These are phyloP conservation scores for Lentithecium fluviatile DNA, from an alignment of 495 filamentous ascomycete genomes.

Conservation along the genomic window DNA sequence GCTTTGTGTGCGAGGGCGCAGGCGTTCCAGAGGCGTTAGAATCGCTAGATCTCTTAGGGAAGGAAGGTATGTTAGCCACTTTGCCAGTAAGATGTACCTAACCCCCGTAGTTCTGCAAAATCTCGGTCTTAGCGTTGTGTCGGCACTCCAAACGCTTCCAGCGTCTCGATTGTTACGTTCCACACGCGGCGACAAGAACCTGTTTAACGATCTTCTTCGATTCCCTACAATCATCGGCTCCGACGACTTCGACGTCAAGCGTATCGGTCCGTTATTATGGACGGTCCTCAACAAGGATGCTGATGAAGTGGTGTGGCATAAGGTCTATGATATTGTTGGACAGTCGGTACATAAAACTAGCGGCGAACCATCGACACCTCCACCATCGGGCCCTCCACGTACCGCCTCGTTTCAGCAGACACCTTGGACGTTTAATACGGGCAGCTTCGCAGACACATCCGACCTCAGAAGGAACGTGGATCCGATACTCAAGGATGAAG, in stretches of 20 bases:
- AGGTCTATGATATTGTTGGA: too few species aligned
- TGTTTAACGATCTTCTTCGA: too few species aligned
- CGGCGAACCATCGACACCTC: conserved; percentile 10
- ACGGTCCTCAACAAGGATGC: too few species aligned
- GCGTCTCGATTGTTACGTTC: too few species aligned
- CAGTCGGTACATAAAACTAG: too few species aligned
- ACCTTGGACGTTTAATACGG: conserved; percentile 24
- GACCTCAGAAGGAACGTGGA: conserved; percentile 27
- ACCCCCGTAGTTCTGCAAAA: conserved; percentile 8
- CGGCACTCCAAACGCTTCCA: too few species aligned
- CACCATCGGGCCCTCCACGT: conserved; percentile 15
- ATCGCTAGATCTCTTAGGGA: conserved; percentile 17
- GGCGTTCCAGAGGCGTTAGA: conserved; percentile 1
- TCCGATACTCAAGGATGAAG: conserved; percentile 29
- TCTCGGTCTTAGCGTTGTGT: too few species aligned
- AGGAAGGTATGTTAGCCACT: conserved; percentile 18
- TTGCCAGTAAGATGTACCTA: not conserved
- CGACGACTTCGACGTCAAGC: too few species aligned
- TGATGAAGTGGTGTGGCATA: too few species aligned
- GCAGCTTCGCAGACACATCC: conserved; percentile 27
- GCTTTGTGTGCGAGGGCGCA: conserved; percentile 14
- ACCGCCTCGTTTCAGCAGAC: conserved; percentile 31
- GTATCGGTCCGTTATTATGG: too few species aligned
- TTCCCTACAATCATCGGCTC: too few species aligned
- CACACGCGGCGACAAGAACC: too few species aligned